Evolutionary conservation across 139 green algal genomes (phyloP), one percentile per base, ranked within the genome.

Genomic region (Haematococcus sp.): DNA sequence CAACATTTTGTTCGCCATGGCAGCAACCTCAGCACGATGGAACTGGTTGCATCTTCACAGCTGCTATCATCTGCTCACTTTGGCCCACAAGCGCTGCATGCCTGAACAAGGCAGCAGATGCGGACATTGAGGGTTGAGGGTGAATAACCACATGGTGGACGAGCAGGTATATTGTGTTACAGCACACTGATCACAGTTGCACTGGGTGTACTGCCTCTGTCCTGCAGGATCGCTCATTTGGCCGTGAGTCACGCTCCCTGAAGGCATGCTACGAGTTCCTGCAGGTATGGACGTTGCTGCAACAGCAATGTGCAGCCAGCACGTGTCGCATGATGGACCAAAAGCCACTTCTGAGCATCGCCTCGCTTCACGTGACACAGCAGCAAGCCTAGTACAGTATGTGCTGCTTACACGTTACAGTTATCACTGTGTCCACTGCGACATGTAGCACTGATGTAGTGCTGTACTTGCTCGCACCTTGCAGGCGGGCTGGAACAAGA

Each of bases 211-310:
- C 40, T 77, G 32, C 60, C 65, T 63, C 71, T 51, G 68, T 64
- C 83, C 54, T 85, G 84, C 52, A 83, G 17, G 91, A 95, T 46
- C 70, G 90, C 20, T 49, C 67, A 0, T 95, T 95, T 81, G 90
- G 90, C 7, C 68, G 89, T 2, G 91, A 96, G 79, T 83, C 77
- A 7, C 80, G 91, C 51, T 88, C 79, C 19, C 83, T 96, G 55
- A 96, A 96, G 76, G 91, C 86, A 4, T 89, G 82, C 51, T 91
- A 92, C 63, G 88, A 95, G 75, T 70, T 94, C 22, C 52, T 84
- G 32, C 63, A 84, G 71, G 83, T 87, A 16, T 20, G 74, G 17
- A 2, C 33, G 31, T 30, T 54, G 52, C 46, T 55, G 46, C 13
- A 13, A 55, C 46, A n/a, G n/a, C n/a, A n/a, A n/a, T n/a, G n/a